phyloP scores from a whole-genome alignment of 306 rosid species.

The Lupinus albus region DNA sequence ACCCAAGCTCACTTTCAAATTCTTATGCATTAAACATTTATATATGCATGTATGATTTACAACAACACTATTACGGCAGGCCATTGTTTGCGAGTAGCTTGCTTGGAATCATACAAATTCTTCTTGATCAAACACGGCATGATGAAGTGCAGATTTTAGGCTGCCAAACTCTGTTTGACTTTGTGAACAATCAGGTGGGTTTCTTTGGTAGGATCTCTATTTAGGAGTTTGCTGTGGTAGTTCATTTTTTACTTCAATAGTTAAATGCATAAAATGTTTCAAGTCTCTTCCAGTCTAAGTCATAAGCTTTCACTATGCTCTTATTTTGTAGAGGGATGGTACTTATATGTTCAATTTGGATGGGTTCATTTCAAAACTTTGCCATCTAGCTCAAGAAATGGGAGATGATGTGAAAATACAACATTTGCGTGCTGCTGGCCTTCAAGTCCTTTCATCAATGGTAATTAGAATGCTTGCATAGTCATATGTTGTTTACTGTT shows the following conservation, averaged over 20 bases:
- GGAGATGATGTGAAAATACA: constrained; percentile 54
- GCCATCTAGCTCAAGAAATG: constrained; percentile 61
- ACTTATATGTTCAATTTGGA: constrained; percentile 79
- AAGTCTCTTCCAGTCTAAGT: not conserved
- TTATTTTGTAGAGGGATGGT: constrained; percentile 62
- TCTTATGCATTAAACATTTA: constrained; percentile 1
- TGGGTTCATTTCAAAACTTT: constrained; percentile 60
- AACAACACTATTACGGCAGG: constrained; percentile 50
- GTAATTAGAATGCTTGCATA: constrained; percentile 44
- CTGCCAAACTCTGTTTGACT: constrained; percentile 67
- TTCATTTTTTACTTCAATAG: not conserved
- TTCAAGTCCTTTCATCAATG: constrained; percentile 70
- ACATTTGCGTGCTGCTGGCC: constrained; percentile 55
- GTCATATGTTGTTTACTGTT: constrained; percentile 18
- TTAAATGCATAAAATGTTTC: constrained; percentile 1
- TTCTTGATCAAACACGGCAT: constrained; percentile 68
- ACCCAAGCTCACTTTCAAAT: constrained; percentile 14
- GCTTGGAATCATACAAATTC: constrained; percentile 66
- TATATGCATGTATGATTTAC: constrained; percentile 11
- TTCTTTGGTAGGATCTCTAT: constrained; percentile 39
- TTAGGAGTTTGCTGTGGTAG: constrained; percentile 28
- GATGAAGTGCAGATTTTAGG: constrained; percentile 69
- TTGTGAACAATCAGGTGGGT: constrained; percentile 75
- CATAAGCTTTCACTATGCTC: constrained; percentile 20
- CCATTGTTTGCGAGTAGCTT: constrained; percentile 76